phyloP scores from a whole-genome alignment of 2,329 filamentous ascomycete genomes.

The Beauveria pseudobassiana region DNA sequence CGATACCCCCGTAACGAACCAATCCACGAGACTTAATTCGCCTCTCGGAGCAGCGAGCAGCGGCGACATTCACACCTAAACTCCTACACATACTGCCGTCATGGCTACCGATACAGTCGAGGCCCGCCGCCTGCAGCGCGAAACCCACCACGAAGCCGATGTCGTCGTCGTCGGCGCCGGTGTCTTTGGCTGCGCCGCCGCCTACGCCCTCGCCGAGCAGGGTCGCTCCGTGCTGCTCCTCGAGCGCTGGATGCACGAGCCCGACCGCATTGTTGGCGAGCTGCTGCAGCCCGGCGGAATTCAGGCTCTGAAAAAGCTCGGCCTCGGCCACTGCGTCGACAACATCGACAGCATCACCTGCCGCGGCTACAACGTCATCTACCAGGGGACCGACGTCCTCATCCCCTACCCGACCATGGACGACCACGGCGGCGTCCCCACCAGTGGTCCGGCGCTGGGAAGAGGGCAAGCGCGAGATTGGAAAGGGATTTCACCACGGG shows the following conservation, averaged over 20 bases:
- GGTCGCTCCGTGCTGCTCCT: conserved; percentile 85
- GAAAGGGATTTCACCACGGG: conserved; percentile 86
- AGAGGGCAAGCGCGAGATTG: conserved; percentile 46
- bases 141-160: conserved; percentile 60
- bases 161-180: conserved; percentile 90
- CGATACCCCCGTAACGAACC: background rate
- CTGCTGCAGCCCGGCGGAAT: conserved; percentile 89
- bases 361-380: conserved; percentile 82
- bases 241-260: conserved; percentile 83
- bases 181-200: conserved; percentile 79
- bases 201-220: conserved; percentile 78
- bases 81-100: background rate
- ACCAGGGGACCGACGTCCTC: conserved; percentile 62
- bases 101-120: conserved; percentile 24
- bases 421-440: conserved; percentile 34
- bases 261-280: conserved; percentile 93
- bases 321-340: conserved; percentile 74
- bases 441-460: conserved; percentile 28
- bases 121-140: conserved; percentile 39
- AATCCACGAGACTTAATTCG: background rate
- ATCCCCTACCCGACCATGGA: conserved; percentile 72
- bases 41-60: background rate
- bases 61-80: background rate
- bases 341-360: conserved; percentile 80
- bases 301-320: conserved; percentile 69